Conservation (phyloP, 805 yeast species). For the Barnettozyma pratensis region DNA sequence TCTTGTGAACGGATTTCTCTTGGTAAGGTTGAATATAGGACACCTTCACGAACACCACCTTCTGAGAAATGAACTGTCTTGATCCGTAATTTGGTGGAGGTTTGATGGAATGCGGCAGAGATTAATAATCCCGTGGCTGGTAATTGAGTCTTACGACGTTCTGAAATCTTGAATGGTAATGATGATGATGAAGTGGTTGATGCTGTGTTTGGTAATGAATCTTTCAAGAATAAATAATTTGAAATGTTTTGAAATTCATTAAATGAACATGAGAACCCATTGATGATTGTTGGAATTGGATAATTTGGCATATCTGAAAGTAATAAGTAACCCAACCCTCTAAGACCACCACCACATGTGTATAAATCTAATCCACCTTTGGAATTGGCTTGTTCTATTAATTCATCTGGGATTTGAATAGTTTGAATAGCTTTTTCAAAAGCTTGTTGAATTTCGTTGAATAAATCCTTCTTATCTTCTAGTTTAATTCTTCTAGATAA, state of each 20-base stretch:
- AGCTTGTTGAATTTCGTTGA: constrained; percentile 48
- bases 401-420: constrained; percentile 47
- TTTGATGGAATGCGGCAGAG: constrained; percentile 54
- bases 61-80: constrained; percentile 65
- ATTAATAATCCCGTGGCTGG: constrained; percentile 65
- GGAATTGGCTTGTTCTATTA: constrained; percentile 43
- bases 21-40: constrained; percentile 57
- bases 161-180: constrained; percentile 50
- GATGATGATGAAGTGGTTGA: constrained; percentile 1
- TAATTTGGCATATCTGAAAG: constrained; percentile 48
- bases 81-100: constrained; percentile 39
- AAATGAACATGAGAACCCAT: constrained; percentile 59
- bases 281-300: constrained; percentile 65
- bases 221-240: constrained; percentile 46
- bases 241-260: constrained; percentile 46
- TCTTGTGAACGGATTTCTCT: constrained; percentile 55
- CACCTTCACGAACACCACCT: constrained; percentile 78
- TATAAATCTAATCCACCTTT: constrained; percentile 61
- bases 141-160: constrained; percentile 57
- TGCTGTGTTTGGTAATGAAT: constrained; percentile 33
- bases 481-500: constrained; percentile 47
- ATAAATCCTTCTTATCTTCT: constrained; percentile 46
- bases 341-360: constrained; percentile 70
- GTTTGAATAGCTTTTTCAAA: constrained; percentile 44
- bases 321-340: constrained; percentile 63